A percentile compares a stretch with the other conserved stretches of the same genome.
These are phyloP conservation scores for Juglanconis oblonga DNA, from an alignment of 2,329 filamentous ascomycete species.

Conservation along the genomic window DNA sequence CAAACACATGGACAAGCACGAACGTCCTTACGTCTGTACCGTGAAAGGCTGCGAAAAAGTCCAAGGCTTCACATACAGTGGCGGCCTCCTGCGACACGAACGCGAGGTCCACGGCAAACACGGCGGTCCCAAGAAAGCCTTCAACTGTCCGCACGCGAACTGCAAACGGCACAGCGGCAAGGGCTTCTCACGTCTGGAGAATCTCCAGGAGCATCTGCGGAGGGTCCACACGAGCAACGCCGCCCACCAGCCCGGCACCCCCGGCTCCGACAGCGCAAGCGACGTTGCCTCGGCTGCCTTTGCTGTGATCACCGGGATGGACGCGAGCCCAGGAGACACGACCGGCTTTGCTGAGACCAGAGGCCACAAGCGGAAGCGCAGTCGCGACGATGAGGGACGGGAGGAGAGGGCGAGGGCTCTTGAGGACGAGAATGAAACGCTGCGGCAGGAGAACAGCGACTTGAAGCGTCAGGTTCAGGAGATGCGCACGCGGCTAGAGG, in stretches of 20 bases:
- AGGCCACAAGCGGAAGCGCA: constrained; percentile 46
- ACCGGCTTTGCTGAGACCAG: constrained; percentile 20
- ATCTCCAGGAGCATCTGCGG: constrained; percentile 87
- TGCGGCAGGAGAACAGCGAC: constrained; percentile 64
- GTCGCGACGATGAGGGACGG: constrained; percentile 27
- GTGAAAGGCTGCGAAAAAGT: constrained; percentile 85
- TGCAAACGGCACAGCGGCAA: constrained; percentile 88
- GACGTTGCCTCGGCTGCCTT: constrained; percentile 33
- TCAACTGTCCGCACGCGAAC: constrained; percentile 80
- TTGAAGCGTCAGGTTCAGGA: constrained; percentile 48
- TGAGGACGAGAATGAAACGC: constrained; percentile 63
- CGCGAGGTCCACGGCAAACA: constrained; percentile 92
- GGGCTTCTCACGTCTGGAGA: constrained; percentile 90
- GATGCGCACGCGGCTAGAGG: constrained; percentile 48
- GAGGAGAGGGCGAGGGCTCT: constrained; percentile 37
- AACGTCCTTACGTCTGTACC: constrained; percentile 84
- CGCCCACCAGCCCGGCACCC: constrained; percentile 27
- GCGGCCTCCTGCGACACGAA: constrained; percentile 84
- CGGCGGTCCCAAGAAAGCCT: constrained; percentile 79
- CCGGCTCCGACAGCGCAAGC: constrained; percentile 42
- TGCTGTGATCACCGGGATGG: constrained; percentile 11
- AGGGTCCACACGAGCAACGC: constrained; percentile 68
- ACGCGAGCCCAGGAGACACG: constrained; percentile 3
- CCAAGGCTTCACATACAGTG: constrained; percentile 91
- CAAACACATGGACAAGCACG: constrained; percentile 99